These are phyloP conservation scores for Cyberlindnera maritima DNA, from an alignment of 805 yeast genomes.

Conservation along the genomic window DNA sequence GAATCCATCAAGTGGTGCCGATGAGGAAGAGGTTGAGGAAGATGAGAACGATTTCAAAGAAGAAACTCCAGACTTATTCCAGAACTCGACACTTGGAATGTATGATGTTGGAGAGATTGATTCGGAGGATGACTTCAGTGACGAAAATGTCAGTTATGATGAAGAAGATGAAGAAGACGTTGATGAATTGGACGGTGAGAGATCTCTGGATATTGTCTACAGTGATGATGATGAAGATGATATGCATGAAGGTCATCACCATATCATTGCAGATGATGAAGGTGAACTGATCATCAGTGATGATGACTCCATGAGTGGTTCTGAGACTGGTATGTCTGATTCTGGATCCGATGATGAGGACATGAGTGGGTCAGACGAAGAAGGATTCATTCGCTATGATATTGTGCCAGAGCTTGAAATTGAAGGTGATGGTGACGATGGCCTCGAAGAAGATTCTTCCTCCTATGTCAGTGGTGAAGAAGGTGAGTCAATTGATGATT, in stretches of 20 bases:
- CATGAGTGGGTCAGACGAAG: constrained; percentile 4
- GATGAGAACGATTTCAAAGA: constrained; percentile 57
- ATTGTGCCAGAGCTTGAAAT: constrained; percentile 15
- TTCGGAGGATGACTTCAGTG: constrained; percentile 59
- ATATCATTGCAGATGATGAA: constrained; percentile 27
- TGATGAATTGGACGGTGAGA: constrained; percentile 17
- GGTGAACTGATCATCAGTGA: constrained; percentile 25
- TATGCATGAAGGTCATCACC: constrained; percentile 31
- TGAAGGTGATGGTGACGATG: constrained; percentile 14
- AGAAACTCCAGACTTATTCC: constrained; percentile 78
- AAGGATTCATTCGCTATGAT: constrained; percentile 13
- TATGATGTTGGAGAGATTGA: constrained; percentile 78
- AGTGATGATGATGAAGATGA: constrained; percentile 34
- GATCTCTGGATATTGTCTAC: constrained; percentile 30
- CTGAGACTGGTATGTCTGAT: constrained; percentile 13
- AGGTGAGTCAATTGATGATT: constrained; percentile 10
- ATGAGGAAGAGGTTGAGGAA: constrained; percentile 54
- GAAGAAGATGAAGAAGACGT: constrained; percentile 41
- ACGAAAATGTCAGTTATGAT: constrained; percentile 45
- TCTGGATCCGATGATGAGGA: constrained; percentile 23
- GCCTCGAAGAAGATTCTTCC: constrained; percentile 29
- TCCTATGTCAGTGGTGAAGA: constrained; percentile 16
- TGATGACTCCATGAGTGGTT: constrained; percentile 20
- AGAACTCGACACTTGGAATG: constrained; percentile 92
- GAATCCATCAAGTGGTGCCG: constrained; percentile 36